Evolutionary conservation across 2,329 filamentous ascomycete species (phyloP), one percentile per base, ranked within the genome.

Genomic region (Hymenoscyphus occultus): DNA sequence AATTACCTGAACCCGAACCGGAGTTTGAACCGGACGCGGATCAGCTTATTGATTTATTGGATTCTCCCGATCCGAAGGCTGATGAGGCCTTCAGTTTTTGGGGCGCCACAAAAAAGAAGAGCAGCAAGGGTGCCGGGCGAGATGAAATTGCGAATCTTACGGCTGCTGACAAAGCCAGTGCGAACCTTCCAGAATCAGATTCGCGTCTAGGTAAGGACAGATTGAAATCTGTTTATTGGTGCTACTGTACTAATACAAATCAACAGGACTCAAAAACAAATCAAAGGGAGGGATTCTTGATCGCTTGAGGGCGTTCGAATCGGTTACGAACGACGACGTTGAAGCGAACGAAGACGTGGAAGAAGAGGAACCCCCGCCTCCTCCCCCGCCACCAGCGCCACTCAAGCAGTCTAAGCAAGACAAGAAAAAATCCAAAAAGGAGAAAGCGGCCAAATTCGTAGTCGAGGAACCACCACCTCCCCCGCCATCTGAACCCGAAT

Each of bases 231-330:
- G 62, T 58, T 35, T 28, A 58, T 58, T 57, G 62, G 56, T 56
- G 75, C 77, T 59, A 67, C 72, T 65, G 73, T 72, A 68, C 77
- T 78, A 64, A 79, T 79, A 76, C 83, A 81, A 73, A 60, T 71
- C 73, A 63, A 63, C 64, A 35, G 48, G 35, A 35, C 35, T 72
- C 39, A 77, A 77, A 61, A 84, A 82, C 70, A 86, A 83, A 75
- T 72, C 78, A 60, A 77, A 80, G 45, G 80, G 80, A 67, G 86
- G 83, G 73, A 82, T 87, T 73, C 80, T 84, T 64, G 83, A 87
- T 72, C 82, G 79, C 71, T 79, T 86, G 67, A 85, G 81, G 75
- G 80, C 82, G 39, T 87, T 87, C 71, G 83, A 87, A 75, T 48
- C 45, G 35, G 71, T 79, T 28, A 3, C 2, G 2, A 28, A 28